Evolutionary conservation across 768 basidiomycete species (phyloP).

Genomic region (Dendrothele bispora): DNA sequence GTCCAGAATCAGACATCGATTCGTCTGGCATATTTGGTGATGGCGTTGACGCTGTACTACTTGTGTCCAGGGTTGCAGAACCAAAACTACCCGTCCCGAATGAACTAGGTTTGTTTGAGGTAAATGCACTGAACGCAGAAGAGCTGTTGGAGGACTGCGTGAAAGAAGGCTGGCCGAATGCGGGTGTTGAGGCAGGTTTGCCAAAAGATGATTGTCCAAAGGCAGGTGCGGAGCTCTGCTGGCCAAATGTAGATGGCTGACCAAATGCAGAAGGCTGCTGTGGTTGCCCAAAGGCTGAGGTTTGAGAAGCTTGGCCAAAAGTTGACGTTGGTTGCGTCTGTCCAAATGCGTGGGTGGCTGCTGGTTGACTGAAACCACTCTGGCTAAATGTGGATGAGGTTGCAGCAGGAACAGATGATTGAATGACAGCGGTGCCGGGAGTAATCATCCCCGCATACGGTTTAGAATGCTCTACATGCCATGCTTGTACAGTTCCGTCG

Average conservation of each 20-base stretch:
- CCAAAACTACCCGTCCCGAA: conserved; percentile 21
- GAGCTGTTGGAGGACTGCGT: conserved; percentile 5
- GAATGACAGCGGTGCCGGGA: conserved; percentile 11
- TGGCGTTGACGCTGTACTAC: conserved; percentile 14
- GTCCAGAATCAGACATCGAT: conserved; percentile 40
- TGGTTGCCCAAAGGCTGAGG: conserved; percentile 24
- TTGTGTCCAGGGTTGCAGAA: conserved; percentile 4
- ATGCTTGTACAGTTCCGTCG: conserved; percentile 75
- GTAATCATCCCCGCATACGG: conserved; percentile 59
- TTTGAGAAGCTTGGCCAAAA: conserved; percentile 25
- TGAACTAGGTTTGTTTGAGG: conserved; percentile 9
- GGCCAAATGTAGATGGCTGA: conserved; percentile 20
- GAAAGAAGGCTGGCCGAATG: conserved; percentile 22
- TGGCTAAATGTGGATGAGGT: conserved; percentile 28
- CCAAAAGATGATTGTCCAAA: conserved; percentile 30
- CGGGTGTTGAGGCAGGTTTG: conserved; percentile 15
- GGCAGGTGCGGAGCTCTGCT: conserved; percentile 24
- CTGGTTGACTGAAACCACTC: conserved; percentile 14
- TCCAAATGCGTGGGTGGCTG: conserved; percentile 21
- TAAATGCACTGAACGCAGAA: conserved; percentile 26
- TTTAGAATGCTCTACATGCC: conserved; percentile 61
- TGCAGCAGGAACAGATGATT: conserved; percentile 7
- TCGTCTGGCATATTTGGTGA: conserved; percentile 40
- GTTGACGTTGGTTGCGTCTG: conserved; percentile 15
- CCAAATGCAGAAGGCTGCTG: conserved; percentile 18